Evolutionary conservation across 2,329 filamentous ascomycete genomes (phyloP).

Genomic region (Alternaria sp.): DNA sequence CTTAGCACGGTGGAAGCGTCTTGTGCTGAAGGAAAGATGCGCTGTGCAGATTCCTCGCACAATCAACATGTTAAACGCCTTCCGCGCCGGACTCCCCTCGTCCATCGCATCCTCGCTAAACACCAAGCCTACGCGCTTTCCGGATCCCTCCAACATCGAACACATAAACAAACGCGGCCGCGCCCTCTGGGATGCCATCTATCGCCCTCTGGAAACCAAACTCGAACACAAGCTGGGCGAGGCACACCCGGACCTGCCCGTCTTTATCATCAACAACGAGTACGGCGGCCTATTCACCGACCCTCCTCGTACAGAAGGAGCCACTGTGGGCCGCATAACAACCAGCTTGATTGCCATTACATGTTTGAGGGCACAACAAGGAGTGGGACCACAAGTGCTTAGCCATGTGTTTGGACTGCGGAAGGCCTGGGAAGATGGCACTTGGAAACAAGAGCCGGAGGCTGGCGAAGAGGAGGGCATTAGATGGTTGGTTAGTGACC

Average conservation of each 20-base stretch:
- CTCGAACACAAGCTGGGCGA: slow-evolving; percentile 73
- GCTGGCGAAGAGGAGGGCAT: slow-evolving; percentile 63
- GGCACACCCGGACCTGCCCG: slow-evolving; percentile 83
- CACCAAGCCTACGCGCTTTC: slow-evolving; percentile 63
- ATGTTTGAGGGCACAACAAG: slow-evolving; percentile 79
- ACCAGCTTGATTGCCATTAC: slow-evolving; percentile 78
- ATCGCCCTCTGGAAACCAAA: slow-evolving; percentile 76
- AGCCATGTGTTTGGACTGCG: slow-evolving; percentile 82
- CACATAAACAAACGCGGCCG: slow-evolving; percentile 66
- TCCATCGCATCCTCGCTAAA: slow-evolving; percentile 64
- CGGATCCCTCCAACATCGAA: slow-evolving; percentile 60
- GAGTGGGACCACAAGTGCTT: slow-evolving; percentile 81
- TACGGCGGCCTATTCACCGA: slow-evolving; percentile 79
- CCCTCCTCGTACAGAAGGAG: slow-evolving; percentile 60
- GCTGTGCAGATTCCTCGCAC: slow-evolving; percentile 79
- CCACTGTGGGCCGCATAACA: slow-evolving; percentile 71
- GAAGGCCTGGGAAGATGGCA: slow-evolving; percentile 76
- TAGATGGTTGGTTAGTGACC: slow-evolving; percentile 70
- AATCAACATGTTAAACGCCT: slow-evolving; percentile 81
- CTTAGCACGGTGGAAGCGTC: background rate
- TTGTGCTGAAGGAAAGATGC: background rate
- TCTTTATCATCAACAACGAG: slow-evolving; percentile 77
- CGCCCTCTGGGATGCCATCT: slow-evolving; percentile 77
- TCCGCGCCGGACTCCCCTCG: slow-evolving; percentile 68
- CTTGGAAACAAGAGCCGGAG: slow-evolving; percentile 58